Conservation (phyloP, 2,329 filamentous ascomycete genomes). For the Hortaea sp. region DNA sequence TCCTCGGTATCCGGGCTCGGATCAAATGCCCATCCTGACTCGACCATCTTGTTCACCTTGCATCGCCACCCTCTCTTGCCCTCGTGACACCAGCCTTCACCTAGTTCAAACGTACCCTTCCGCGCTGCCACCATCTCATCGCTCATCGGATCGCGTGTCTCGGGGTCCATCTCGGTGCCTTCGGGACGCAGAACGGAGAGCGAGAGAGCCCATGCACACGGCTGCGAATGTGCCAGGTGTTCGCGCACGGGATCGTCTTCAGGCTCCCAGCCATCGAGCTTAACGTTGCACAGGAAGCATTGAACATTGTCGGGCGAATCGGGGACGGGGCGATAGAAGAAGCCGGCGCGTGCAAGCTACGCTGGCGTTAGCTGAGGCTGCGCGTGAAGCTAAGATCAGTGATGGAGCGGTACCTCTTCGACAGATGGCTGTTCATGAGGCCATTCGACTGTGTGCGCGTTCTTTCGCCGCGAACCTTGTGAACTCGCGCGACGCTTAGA, state of each 20-base stretch:
- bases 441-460: conserved; percentile 53
- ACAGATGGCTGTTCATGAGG: conserved; percentile 62
- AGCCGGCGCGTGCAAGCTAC: conserved; percentile 81
- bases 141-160: conserved; percentile 60
- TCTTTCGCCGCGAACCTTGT: conserved; percentile 37
- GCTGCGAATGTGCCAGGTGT: conserved; percentile 70
- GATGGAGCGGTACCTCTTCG: conserved; percentile 45
- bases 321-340: conserved; percentile 72
- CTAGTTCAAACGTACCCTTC: conserved; percentile 63
- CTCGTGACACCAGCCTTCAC: conserved; percentile 76
- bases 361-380: background rate
- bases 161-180: conserved; percentile 39
- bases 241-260: conserved; percentile 75
- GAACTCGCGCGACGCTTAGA: conserved; percentile 62
- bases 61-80: conserved; percentile 79
- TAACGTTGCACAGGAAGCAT: conserved; percentile 78
- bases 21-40: conserved; percentile 90
- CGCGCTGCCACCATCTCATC: conserved; percentile 65
- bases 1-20: conserved; percentile 71
- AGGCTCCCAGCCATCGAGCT: conserved; percentile 84
- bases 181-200: conserved; percentile 34
- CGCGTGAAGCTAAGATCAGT: conserved; percentile 5
- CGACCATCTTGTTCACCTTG: conserved; percentile 82
- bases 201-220: conserved; percentile 79
- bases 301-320: conserved; percentile 75